Evolutionary conservation across 371 early-diverging fungal species (phyloP).

Genomic region (Mortierella sp.): DNA sequence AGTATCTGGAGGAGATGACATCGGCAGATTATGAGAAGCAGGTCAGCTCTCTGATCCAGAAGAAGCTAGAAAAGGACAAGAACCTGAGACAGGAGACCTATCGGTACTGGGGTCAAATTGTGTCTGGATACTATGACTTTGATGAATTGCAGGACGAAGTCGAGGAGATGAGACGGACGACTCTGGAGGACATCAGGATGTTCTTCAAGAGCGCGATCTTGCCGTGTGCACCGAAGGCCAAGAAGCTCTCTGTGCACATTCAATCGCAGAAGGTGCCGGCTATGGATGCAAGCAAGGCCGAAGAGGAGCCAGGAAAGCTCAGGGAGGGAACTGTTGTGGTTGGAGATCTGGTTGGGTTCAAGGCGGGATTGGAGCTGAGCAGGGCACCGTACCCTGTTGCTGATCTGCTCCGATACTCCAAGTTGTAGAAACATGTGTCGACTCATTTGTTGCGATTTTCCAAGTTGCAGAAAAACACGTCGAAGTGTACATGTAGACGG

Average conservation of each 20-base stretch:
- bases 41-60: constrained; percentile 75
- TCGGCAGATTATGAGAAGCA: constrained; percentile 81
- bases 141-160: constrained; percentile 73
- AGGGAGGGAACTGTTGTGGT: constrained; percentile 58
- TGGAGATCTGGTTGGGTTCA: constrained; percentile 65
- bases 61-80: constrained; percentile 88
- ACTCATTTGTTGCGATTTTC: no score
- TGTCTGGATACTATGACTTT: constrained; percentile 88
- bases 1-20: constrained; percentile 72
- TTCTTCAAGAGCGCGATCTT: constrained; percentile 72
- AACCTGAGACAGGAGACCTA: constrained; percentile 82
- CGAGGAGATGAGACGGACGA: constrained; percentile 62
- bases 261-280: constrained; percentile 66
- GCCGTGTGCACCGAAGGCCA: constrained; percentile 63
- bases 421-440: constrained; percentile 23
- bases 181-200: constrained; percentile 60
- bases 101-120: constrained; percentile 84
- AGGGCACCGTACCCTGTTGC: constrained; percentile 66
- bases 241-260: constrained; percentile 79
- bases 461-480: no score
- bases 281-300: neutral
- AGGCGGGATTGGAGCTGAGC: constrained; percentile 67
- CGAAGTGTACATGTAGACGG: no score
- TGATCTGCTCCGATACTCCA: constrained; percentile 41
- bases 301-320: constrained; percentile 41